These are phyloP conservation scores for Claviceps purpurea DNA, from an alignment of 2,329 filamentous ascomycete species.

Conservation along the genomic window DNA sequence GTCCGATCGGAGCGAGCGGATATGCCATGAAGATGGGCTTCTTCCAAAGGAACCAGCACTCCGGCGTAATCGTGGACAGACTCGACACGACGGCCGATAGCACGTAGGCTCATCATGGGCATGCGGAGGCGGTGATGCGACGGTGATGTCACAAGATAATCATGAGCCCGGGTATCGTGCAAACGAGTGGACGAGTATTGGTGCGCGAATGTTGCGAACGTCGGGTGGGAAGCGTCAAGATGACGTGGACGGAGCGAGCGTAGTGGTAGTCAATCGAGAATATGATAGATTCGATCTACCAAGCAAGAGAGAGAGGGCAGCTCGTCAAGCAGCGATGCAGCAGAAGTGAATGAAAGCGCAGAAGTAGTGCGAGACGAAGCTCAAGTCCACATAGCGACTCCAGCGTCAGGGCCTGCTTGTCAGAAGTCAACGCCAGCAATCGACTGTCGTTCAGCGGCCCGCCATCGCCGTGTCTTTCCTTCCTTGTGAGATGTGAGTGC, in stretches of 20 bases:
- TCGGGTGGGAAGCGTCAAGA: too few relatives aligned
- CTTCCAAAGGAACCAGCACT: conserved; percentile 38
- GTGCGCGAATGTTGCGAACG: too few relatives aligned
- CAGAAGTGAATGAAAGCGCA: too few relatives aligned
- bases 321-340: too few relatives aligned
- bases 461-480: too few relatives aligned
- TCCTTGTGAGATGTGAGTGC: too few relatives aligned
- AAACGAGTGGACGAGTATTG: neutral
- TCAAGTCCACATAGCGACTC: neutral
- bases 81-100: conserved; percentile 22
- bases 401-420: neutral
- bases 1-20: conserved; percentile 32
- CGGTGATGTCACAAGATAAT: neutral
- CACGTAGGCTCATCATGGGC: conserved; percentile 17
- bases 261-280: too few relatives aligned
- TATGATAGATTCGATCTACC: too few relatives aligned
- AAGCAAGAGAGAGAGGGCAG: too few relatives aligned
- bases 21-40: conserved; percentile 43
- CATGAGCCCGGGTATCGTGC: neutral
- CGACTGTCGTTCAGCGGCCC: neutral
- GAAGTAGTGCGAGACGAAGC: too few relatives aligned
- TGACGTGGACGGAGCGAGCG: too few relatives aligned
- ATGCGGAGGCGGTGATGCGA: neutral
- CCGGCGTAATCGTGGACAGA: conserved; percentile 37
- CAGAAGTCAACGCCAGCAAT: neutral